Percentiles rank a stretch among this genome's conserved stretches.
Conservation (phyloP, 495 filamentous ascomycete species). For the Aspergillus egyptiacus region DNA sequence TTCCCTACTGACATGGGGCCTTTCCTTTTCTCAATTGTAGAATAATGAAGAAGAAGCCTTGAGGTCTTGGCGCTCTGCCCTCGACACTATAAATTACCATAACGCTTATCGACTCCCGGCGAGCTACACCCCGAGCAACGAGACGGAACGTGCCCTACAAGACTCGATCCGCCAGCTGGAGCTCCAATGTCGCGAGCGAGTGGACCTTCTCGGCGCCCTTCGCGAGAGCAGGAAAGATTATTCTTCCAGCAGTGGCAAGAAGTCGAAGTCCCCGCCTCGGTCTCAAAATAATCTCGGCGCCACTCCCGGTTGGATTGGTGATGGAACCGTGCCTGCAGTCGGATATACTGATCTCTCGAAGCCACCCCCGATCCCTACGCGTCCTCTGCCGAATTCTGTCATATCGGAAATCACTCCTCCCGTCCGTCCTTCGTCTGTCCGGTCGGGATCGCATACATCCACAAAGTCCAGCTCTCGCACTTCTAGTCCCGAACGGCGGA, state of each 20-base stretch:
- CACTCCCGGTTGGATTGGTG: constrained; percentile 61
- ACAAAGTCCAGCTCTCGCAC: constrained; percentile 53
- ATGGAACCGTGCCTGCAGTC: constrained; percentile 73
- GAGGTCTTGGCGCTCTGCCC: constrained; percentile 82
- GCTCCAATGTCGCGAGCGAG: constrained; percentile 87
- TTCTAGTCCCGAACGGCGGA: constrained; percentile 75
- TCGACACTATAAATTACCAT: constrained; percentile 86
- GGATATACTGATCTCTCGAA: constrained; percentile 71
- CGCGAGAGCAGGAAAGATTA: constrained; percentile 64
- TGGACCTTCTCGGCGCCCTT: constrained; percentile 81
- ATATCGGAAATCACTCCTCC: constrained; percentile 41
- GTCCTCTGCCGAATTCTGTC: constrained; percentile 38
- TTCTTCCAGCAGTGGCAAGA: constrained; percentile 28
- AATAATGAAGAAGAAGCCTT: constrained; percentile 91
- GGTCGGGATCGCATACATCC: constrained; percentile 35
- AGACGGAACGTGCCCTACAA: constrained; percentile 78
- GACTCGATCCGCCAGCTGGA: constrained; percentile 79
- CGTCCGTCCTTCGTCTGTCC: constrained; percentile 28
- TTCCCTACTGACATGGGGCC: neutral
- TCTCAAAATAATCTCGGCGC: constrained; percentile 8
- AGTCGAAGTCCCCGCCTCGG: constrained; percentile 12
- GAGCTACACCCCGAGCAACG: constrained; percentile 65
- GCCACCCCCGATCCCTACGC: constrained; percentile 58
- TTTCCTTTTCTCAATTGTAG: constrained; percentile 38
- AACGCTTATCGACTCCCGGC: constrained; percentile 68